Evolutionary conservation across 2,329 filamentous ascomycete genomes (phyloP), one percentile per base, ranked within the genome.

Genomic region (Penicillium sp.): DNA sequence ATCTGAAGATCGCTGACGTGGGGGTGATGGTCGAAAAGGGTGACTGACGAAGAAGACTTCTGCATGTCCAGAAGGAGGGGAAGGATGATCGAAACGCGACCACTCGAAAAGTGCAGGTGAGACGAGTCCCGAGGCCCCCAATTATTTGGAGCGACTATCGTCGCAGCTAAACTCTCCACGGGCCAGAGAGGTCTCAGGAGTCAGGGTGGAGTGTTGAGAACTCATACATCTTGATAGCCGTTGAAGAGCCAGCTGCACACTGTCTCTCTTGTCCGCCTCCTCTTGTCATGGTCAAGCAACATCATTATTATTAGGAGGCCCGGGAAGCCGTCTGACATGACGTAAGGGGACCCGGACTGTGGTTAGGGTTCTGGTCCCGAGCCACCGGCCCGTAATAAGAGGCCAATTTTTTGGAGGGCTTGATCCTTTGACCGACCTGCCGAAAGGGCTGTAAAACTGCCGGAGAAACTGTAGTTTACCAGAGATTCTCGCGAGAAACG

Each of bases 1-100:
- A 70, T 70, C 63, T 47, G 68, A 67, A 64, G 67, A 69, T 70
- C 68, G 50, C 60, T 68, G 66, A 67, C 66, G 68, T 68, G 66
- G 66, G 65, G 65, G 35, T 46, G 44, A 10, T 49, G 46, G 37
- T 55, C n/a, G 36, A 41, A 27, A 51, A 47, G 47, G 35, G 6
- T 51, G 49, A 35, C 33, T 6, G 52, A 41, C 50, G 41, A 33
- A 14, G 36, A 43, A 27, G 36, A 35, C 36, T 9, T 31, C 9
- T 50, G 54, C 44, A 50, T 33, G 27, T 5, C n/a, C 41, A 24
- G 6, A 27, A 6, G 13, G 31, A 31, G 51, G 6, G 19, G 40
- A 36, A 24, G 33, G 14, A 37, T 13, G 14, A 27, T 27, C 19
- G 19, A 24, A 22, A 6, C 35, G 46, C 37, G 37, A 19, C 39